Conservation (phyloP, 176 grass and related monocot species). For the Carex pumila region DNA sequence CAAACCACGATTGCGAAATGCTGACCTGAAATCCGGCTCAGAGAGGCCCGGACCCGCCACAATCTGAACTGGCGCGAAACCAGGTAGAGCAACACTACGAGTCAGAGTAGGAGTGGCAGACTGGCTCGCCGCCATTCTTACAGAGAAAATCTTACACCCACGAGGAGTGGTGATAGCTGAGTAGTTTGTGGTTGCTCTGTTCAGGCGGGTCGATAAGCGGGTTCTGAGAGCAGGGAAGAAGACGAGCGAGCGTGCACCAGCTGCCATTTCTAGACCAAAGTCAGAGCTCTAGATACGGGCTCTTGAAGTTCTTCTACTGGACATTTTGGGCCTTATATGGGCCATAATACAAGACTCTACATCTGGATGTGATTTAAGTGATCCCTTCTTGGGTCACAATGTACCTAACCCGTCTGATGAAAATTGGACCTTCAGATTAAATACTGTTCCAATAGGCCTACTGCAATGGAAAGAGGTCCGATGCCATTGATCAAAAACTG, state of each 20-base stretch:
- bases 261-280: conserved; percentile 13
- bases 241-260: background rate
- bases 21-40: conserved; percentile 61
- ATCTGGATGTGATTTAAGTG: background rate
- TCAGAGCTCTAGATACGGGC: background rate
- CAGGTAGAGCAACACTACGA: conserved; percentile 33
- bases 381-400: background rate
- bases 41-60: conserved; percentile 50
- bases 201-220: background rate
- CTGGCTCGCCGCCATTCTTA: conserved; percentile 50
- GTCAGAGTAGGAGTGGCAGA: background rate
- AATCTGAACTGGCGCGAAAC: conserved; percentile 37
- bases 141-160: background rate
- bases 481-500: too few relatives aligned
- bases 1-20: background rate
- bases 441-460: too few relatives aligned
- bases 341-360: background rate
- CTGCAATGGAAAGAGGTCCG: too few relatives aligned
- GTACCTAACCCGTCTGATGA: too few relatives aligned
- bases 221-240: background rate
- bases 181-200: background rate
- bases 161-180: background rate
- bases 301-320: background rate
- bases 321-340: background rate
- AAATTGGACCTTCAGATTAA: too few relatives aligned